Evolutionary conservation across 2,329 filamentous ascomycete species (phyloP).

Genomic region (Tolypocladium tundrense): DNA sequence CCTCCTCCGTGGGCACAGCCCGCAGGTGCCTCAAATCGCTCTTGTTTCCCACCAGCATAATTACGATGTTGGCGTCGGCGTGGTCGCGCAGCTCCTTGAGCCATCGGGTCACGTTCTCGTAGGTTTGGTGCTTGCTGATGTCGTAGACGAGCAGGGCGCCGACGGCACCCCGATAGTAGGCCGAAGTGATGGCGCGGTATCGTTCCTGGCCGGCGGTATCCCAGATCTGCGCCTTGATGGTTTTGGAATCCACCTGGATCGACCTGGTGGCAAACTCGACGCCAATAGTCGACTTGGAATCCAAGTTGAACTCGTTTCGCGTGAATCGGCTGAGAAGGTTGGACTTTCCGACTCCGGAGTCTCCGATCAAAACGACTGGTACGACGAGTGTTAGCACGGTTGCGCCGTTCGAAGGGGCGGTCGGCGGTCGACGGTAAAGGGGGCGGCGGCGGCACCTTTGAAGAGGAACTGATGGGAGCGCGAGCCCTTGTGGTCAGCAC

Average conservation of each 20-base stretch:
- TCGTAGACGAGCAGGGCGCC: slow-evolving; percentile 97
- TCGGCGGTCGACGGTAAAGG: slow-evolving; percentile 10
- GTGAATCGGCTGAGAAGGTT: slow-evolving; percentile 99
- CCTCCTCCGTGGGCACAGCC: slow-evolving; percentile 94
- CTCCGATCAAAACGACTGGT: slow-evolving; percentile 93
- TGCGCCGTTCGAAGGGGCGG: slow-evolving; percentile 6
- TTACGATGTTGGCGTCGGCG: slow-evolving; percentile 97
- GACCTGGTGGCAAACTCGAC: slow-evolving; percentile 98
- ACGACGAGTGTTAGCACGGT: slow-evolving; percentile 18
- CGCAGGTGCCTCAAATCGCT: slow-evolving; percentile 98
- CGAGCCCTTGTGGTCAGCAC: slow-evolving; percentile 19
- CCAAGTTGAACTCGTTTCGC: slow-evolving; percentile 98
- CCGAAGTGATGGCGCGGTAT: slow-evolving; percentile 97
- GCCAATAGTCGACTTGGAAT: slow-evolving; percentile 99
- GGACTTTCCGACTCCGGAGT: slow-evolving; percentile 99
- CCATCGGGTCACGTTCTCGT: slow-evolving; percentile 98
- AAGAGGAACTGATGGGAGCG: slow-evolving; percentile 72
- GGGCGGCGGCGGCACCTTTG: slow-evolving; percentile 61
- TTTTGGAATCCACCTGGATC: slow-evolving; percentile 98
- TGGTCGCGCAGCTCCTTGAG: slow-evolving; percentile 97
- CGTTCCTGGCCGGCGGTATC: slow-evolving; percentile 98
- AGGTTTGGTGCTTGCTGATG: slow-evolving; percentile 99
- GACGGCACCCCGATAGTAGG: slow-evolving; percentile 96
- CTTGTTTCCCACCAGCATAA: slow-evolving; percentile 99
- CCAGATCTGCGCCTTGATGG: slow-evolving; percentile 99